Base-by-base conservation (phyloP, 495 filamentous ascomycete genomes). In the Niebla homalea region DNA sequence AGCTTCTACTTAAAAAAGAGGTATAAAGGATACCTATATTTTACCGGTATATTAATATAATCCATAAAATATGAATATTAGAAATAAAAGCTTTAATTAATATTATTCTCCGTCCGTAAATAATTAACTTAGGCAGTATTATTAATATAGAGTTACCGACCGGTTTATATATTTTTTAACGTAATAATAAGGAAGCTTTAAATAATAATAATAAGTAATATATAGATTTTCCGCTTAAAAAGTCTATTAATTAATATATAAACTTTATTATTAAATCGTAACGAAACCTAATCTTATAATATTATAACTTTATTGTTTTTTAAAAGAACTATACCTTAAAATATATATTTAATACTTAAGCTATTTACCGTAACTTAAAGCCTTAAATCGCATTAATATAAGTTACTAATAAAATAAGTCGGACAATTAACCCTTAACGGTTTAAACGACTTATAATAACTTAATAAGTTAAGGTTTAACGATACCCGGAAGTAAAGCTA, bases 341-440 rank as follows among this genome's bases (percentile, higher is more conserved):
- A 19, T 54, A 54, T 54, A 54, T 54, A 19, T 19, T 19, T 22
- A 19, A 54, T 23, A 54, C 26, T 40, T 16, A 54, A 23, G 41
- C 46, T 25, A 36, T 35, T 22, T 54, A 50, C 35, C 22, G 29
- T 14, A 15, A 46, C 38, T 54, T 54, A 40, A 23, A 54, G 35
- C 46, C 26, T 12, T 35, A 54, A 21, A 54, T 39, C 4, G 22
- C 23, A 19, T 20, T 54, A 22, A 50, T 54, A 19, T 20, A 19
- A 50, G 52, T 32, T 1, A 39, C 46, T 14, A 50, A 23, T 44
- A 42, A n/a, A 36, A 54, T 54, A 21, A 54, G 39, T 50, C 23
- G 23, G 11, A 54, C 29, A 18, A 54, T 54, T 20, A 8, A 54
- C 45, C 5, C 14, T 19, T 22, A 26, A 54, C 11, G 20, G 4